Base-by-base conservation (phyloP, 2,329 filamentous ascomycete genomes). In the Venturia asperata region DNA sequence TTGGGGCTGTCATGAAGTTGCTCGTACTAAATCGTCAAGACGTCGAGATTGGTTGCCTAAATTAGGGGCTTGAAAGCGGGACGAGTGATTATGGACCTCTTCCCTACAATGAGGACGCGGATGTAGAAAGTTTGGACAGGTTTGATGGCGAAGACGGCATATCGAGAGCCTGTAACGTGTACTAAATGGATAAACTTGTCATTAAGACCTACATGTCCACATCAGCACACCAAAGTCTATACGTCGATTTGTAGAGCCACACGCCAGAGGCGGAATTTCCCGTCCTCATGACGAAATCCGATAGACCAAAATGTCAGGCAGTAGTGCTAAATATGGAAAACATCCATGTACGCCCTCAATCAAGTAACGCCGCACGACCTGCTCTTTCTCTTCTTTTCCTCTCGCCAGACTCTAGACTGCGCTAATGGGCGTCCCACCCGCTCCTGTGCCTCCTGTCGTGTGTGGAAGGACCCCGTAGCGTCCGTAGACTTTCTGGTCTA, bases 401-500 rank as follows among this genome's bases (percentile, higher is more conserved):
- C 19, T 9, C 27, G 15, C 30, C 30, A 9, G 5, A 34, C 17
- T 13, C 30, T 37, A 58, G 10, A 37, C 52, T n/a, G 52, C 52
- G 30, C 52, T 58, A 15, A 63, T 63, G 24, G 61, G 41, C 24
- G 17, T 45, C 10, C 61, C 45, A 15, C 42, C 37, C 24, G 39
- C 5, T 42, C 39, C 60, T 30, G n/a, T 11, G n/a, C 39, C 62
- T 21, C 63, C 52, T 30, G 34, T 52, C 47, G 63, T 64, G 11
- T 64, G 63, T 24, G 92, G 93, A 65, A 97, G 79, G 17, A 97
- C 89, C 1, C 93, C 93, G 71, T 96, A 97, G 64, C 93, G 84
- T 9, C 93, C 93, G 72, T 93, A 96, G 6, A 91, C 96, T 82
- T 96, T 97, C 77, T 96, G 92, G 72, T 97, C 93, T 19, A 97